These are phyloP conservation scores for Ceriops tagal DNA, from an alignment of 345 rosid genomes.

Conservation along the genomic window DNA sequence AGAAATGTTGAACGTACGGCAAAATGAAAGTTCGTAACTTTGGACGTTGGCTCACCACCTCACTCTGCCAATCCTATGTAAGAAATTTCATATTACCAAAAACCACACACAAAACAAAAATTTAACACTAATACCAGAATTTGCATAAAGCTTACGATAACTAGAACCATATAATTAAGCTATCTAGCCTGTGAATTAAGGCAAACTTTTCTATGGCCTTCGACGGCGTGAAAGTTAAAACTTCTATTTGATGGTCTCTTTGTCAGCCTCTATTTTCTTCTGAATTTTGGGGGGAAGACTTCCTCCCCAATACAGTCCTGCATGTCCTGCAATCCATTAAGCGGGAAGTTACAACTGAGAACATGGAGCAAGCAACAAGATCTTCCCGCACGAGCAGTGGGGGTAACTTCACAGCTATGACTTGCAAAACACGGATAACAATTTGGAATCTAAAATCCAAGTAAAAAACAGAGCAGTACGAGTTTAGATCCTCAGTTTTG, in stretches of 20 bases:
- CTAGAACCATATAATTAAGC: constrained; percentile 3
- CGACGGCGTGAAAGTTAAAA: not conserved
- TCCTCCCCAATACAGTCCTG: constrained; percentile 25
- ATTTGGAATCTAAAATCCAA: not conserved
- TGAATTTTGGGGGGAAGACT: constrained; percentile 13
- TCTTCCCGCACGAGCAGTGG: not conserved
- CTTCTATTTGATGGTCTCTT: constrained; percentile 1
- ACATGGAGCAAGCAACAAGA: not conserved
- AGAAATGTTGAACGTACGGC: too few species aligned
- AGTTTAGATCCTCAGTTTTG: constrained; percentile 45
- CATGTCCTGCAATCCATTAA: constrained; percentile 38
- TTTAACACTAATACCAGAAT: too few species aligned
- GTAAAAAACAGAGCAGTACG: constrained; percentile 28
- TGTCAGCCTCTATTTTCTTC: constrained; percentile 10
- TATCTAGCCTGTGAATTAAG: not conserved
- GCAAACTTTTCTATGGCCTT: not conserved
- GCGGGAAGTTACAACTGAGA: not conserved
- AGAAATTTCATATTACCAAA: too few species aligned
- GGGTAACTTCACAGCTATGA: not conserved
- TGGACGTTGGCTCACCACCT: too few species aligned
- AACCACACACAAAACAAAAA: too few species aligned
- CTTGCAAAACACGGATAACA: not conserved
- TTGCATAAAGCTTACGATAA: not conserved
- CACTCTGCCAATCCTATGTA: too few species aligned
- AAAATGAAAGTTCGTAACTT: too few species aligned